These are phyloP conservation scores for Sclerotinia spermophila DNA, from an alignment of 2,329 filamentous ascomycete genomes.

Conservation along the genomic window DNA sequence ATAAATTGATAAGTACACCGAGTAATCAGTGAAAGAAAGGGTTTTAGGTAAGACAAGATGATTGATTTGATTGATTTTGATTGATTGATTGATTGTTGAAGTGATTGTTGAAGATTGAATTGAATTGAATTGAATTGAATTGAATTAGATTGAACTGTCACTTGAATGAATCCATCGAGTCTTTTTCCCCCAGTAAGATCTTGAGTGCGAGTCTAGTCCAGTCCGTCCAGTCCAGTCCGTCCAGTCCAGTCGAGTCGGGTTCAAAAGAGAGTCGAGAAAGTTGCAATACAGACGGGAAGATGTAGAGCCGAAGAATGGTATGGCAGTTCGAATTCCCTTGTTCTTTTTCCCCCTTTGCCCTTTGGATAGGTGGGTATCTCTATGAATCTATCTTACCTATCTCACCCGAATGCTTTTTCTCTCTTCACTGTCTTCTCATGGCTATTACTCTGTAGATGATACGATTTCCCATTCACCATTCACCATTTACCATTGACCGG, in stretches of 20 bases:
- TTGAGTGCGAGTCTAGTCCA: neutral
- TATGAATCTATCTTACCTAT: no score
- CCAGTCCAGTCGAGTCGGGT: neutral
- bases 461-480: neutral
- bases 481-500: neutral
- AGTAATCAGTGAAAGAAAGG: neutral
- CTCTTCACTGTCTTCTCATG: neutral
- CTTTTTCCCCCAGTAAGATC: neutral
- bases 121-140: neutral
- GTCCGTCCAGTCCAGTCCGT: no score
- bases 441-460: neutral
- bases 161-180: neutral
- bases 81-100: neutral
- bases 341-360: no score
- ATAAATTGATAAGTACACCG: neutral
- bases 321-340: neutral
- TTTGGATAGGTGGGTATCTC: no score
- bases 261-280: neutral
- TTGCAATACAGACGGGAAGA: neutral
- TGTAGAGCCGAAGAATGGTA: neutral
- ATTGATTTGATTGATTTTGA: neutral
- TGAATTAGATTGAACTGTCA: no score
- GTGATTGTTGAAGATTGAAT: neutral
- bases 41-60: neutral
- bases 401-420: neutral